phyloP scores from a whole-genome alignment of 805 yeast genomes.

The Sugiyamaella smithiae region DNA sequence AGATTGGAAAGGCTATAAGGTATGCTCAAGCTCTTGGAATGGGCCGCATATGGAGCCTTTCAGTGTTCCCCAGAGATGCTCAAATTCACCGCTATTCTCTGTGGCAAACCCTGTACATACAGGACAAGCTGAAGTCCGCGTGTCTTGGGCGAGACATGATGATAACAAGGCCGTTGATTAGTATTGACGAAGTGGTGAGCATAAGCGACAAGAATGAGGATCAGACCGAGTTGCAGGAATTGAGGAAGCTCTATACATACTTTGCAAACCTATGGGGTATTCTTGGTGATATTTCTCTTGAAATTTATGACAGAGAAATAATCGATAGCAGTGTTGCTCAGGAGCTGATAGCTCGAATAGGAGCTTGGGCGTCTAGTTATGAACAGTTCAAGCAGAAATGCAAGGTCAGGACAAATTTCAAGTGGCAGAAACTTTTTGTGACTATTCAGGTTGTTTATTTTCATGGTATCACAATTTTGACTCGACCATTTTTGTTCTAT shows the following conservation, averaged over 20 bases:
- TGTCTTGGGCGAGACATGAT: conserved; percentile 13
- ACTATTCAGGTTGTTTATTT: conserved; percentile 10
- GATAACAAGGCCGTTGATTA: conserved; percentile 2
- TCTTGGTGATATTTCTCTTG: conserved; percentile 14
- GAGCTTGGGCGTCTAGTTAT: conserved; percentile 12
- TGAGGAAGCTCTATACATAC: background rate
- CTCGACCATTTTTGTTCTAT: conserved; percentile 20
- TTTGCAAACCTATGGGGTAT: conserved; percentile 15
- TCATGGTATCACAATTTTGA: conserved; percentile 17
- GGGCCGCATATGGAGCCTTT: conserved; percentile 15
- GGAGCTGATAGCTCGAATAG: conserved; percentile 5
- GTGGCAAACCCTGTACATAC: conserved; percentile 15
- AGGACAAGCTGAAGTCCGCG: conserved; percentile 15
- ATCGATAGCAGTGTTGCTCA: conserved; percentile 15
- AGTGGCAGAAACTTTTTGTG: background rate
- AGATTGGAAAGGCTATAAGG: conserved; percentile 41
- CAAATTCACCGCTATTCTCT: conserved; percentile 13
- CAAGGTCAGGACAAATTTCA: background rate
- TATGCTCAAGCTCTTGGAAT: conserved; percentile 44
- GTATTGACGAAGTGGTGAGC: conserved; percentile 11
- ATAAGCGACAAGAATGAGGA: background rate
- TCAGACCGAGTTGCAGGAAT: background rate
- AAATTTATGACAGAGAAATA: conserved; percentile 14
- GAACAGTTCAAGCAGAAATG: conserved; percentile 4
- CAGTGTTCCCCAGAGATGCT: conserved; percentile 10